A percentile compares a stretch with the other conserved stretches of the same genome.
phyloP scores from a whole-genome alignment of 257 asterid species.

The Penstemon davidsonii region DNA sequence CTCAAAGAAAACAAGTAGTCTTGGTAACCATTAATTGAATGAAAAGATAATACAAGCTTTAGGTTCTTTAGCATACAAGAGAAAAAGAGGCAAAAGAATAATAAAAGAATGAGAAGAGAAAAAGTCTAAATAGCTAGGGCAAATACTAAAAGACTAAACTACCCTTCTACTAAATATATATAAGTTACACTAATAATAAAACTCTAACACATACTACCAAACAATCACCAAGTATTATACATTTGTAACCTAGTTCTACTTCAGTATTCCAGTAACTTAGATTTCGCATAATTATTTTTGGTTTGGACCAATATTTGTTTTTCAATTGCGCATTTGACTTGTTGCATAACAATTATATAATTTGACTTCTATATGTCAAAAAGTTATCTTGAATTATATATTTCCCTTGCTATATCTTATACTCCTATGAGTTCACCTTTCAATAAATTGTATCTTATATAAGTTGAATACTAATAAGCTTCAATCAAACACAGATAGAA shows the following conservation, averaged over 20 bases:
- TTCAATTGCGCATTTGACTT: not conserved
- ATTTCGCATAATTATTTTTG: not conserved
- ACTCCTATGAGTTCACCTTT: too few species aligned
- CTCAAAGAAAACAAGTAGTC: too few species aligned
- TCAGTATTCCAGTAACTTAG: conserved; percentile 14
- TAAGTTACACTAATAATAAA: too few species aligned
- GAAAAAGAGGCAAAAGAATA: too few species aligned
- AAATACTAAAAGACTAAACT: too few species aligned
- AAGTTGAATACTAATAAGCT: conserved; percentile 22
- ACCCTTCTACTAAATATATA: too few species aligned
- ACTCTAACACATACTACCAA: too few species aligned
- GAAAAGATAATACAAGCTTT: too few species aligned
- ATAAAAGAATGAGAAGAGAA: too few species aligned
- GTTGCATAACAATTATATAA: conserved; percentile 4
- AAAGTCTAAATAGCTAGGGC: too few species aligned
- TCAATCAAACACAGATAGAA: conserved; percentile 47
- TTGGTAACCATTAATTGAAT: too few species aligned
- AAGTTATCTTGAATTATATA: conserved; percentile 9
- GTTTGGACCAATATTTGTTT: not conserved
- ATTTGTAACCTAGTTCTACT: conserved; percentile 50
- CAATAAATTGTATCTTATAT: not conserved
- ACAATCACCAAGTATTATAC: conserved; percentile 41
- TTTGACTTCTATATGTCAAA: conserved; percentile 16
- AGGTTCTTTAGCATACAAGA: too few species aligned
- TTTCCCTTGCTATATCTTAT: conserved; percentile 1